phyloP scores from a whole-genome alignment of 805 yeast species.

The Nakazawaea sp. region DNA sequence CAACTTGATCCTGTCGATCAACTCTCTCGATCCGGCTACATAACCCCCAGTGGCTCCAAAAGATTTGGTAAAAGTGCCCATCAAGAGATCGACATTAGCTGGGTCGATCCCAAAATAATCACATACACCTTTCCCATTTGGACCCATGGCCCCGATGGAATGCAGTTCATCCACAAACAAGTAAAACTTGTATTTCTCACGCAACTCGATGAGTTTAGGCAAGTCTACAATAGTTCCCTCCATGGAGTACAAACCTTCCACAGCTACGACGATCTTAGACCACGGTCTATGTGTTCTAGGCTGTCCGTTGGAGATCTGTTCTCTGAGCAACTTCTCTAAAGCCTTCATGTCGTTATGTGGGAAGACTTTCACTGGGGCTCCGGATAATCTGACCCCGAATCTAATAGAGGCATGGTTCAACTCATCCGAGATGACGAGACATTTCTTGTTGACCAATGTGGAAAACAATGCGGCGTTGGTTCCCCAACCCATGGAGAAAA shows the following conservation, averaged over 20 bases:
- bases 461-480: conserved; percentile 88
- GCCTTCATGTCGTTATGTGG: conserved; percentile 85
- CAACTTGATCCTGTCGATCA: conserved; percentile 70
- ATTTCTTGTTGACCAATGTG: conserved; percentile 76
- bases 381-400: conserved; percentile 88
- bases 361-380: conserved; percentile 88
- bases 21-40: conserved; percentile 64
- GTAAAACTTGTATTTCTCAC: conserved; percentile 81
- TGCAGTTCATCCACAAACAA: conserved; percentile 96
- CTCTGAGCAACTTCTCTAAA: conserved; percentile 71
- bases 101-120: conserved; percentile 86
- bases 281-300: conserved; percentile 95
- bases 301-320: conserved; percentile 88
- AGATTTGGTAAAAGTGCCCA: conserved; percentile 97
- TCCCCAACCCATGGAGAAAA: conserved; percentile 93
- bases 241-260: conserved; percentile 91
- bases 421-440: conserved; percentile 89
- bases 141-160: conserved; percentile 98
- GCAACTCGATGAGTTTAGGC: conserved; percentile 66
- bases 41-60: conserved; percentile 99
- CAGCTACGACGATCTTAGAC: conserved; percentile 78
- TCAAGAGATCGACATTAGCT: conserved; percentile 68
- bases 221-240: conserved; percentile 86
- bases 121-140: conserved; percentile 89
- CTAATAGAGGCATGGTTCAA: conserved; percentile 94